phyloP scores from a whole-genome alignment of 345 rosid genomes.

The Hibiscus mutabilis region DNA sequence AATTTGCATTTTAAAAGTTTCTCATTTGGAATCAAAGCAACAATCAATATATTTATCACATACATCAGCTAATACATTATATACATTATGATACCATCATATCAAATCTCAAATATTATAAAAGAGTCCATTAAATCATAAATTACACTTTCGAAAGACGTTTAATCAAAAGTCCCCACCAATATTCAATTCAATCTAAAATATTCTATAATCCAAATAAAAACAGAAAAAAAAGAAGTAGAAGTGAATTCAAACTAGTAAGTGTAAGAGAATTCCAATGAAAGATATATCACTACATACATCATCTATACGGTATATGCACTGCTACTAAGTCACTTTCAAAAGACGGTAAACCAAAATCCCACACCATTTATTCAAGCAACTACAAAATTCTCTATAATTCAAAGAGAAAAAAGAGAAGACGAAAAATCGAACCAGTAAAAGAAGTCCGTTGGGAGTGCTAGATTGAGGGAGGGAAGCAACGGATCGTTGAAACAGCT shows the following conservation, averaged over 20 bases:
- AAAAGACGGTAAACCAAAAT: not conserved
- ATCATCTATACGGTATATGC: too few relatives aligned
- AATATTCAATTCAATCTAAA: too few relatives aligned
- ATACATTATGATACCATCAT: too few relatives aligned
- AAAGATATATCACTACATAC: too few relatives aligned
- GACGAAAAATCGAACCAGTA: constrained; percentile 35
- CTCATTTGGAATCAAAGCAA: too few relatives aligned
- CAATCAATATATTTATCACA: too few relatives aligned
- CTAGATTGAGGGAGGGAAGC: constrained; percentile 66
- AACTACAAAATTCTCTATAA: not conserved
- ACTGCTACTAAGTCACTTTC: too few relatives aligned
- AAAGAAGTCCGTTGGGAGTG: constrained; percentile 65
- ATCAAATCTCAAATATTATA: not conserved
- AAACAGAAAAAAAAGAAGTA: not conserved
- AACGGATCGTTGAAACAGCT: constrained; percentile 83
- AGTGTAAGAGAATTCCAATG: too few relatives aligned
- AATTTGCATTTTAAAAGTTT: too few relatives aligned
- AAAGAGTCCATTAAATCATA: not conserved
- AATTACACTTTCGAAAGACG: not conserved
- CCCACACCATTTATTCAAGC: not conserved
- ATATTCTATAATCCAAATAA: not conserved
- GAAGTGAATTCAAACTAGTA: too few relatives aligned
- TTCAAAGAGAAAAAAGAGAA: not conserved
- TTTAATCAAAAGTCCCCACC: not conserved
- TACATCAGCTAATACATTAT: too few relatives aligned